Conservation (phyloP, 2,329 filamentous ascomycete species). For the Penicillium sp. region DNA sequence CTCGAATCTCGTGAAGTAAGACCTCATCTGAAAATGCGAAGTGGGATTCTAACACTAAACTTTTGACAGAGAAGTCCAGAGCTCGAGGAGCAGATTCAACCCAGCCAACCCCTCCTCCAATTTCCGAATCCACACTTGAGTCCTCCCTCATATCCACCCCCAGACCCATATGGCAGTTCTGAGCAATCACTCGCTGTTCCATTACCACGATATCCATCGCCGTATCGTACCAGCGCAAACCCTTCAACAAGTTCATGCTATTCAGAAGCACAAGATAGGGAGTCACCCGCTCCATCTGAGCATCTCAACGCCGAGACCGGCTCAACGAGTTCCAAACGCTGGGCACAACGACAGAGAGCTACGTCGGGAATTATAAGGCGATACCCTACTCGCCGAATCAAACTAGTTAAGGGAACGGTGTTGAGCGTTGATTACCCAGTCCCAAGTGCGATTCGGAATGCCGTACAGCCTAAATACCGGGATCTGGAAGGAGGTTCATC, state of each 20-base stretch:
- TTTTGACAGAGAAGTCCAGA: conserved; percentile 5
- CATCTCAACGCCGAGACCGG: conserved; percentile 1
- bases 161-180: not conserved
- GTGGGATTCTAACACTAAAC: not conserved
- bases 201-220: conserved; percentile 2
- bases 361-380: conserved; percentile 3
- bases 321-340: conserved; percentile 13
- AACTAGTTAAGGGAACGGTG: conserved; percentile 11
- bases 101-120: conserved; percentile 1
- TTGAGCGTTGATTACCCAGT: conserved; percentile 16
- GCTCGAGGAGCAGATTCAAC: conserved; percentile 4
- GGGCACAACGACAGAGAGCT: conserved; percentile 7
- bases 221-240: conserved; percentile 5
- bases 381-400: conserved; percentile 15
- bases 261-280: not conserved
- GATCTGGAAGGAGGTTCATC: conserved; percentile 3
- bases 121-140: not conserved
- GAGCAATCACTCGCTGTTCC: not conserved
- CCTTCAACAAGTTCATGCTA: conserved; percentile 6
- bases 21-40: not conserved
- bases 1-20: not conserved
- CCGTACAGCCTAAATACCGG: conserved; percentile 13
- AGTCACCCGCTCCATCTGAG: not conserved
- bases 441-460: conserved; percentile 17
- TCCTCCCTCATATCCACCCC: not conserved